phyloP scores from a whole-genome alignment of 352 stramenopile genomes.

The Globisporangium middletonii region DNA sequence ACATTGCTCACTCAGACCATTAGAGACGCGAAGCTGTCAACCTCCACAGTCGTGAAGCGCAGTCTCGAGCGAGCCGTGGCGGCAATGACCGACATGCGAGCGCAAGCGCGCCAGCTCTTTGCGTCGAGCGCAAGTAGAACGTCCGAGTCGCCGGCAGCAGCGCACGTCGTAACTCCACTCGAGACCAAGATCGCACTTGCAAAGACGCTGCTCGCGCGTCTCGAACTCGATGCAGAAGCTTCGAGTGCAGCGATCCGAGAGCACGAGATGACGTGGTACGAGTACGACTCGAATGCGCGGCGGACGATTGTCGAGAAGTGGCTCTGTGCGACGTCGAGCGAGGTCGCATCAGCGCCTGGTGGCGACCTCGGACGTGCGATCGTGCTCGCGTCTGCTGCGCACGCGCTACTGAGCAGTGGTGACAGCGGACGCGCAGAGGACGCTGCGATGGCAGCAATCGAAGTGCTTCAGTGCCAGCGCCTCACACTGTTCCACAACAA shows the following conservation, averaged over 20 bases:
- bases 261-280: slow-evolving; percentile 68
- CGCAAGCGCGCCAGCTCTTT: slow-evolving; percentile 1
- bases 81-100: neutral
- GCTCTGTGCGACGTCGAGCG: slow-evolving; percentile 39
- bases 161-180: slow-evolving; percentile 6
- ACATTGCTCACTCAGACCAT: neutral
- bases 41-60: neutral
- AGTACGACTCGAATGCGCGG: slow-evolving; percentile 35
- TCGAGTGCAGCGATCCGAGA: slow-evolving; percentile 23
- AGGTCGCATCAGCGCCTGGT: slow-evolving; percentile 7
- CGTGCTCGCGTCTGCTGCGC: slow-evolving; percentile 20
- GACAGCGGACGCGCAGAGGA: slow-evolving; percentile 14
- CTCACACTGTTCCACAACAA: slow-evolving; percentile 33
- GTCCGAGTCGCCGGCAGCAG: neutral
- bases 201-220: slow-evolving; percentile 28
- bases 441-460: slow-evolving; percentile 17
- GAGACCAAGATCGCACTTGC: slow-evolving; percentile 25
- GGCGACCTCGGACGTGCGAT: slow-evolving; percentile 27
- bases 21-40: neutral
- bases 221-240: slow-evolving; percentile 32
- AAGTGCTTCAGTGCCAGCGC: slow-evolving; percentile 37
- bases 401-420: slow-evolving; percentile 10
- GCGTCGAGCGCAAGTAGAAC: neutral
- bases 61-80: slow-evolving; percentile 5
- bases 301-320: slow-evolving; percentile 64